phyloP scores from a whole-genome alignment of 805 yeast genomes.

The Pichia phayaonensis region DNA sequence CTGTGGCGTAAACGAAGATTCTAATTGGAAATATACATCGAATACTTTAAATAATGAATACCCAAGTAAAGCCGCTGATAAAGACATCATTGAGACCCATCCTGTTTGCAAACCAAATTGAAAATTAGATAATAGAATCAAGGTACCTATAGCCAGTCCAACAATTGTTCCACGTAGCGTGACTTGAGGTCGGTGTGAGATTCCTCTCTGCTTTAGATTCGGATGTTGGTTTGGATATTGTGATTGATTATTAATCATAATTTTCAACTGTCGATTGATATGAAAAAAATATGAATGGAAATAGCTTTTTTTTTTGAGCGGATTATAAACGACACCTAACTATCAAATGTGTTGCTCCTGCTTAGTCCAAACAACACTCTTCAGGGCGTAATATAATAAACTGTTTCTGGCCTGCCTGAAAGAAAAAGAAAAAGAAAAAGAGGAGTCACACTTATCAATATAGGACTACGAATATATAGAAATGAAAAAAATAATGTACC shows the following conservation, averaged over 20 bases:
- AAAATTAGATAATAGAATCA: constrained; percentile 82
- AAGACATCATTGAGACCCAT: constrained; percentile 98
- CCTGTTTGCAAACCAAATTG: constrained; percentile 97
- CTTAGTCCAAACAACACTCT: background rate
- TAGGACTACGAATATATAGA: background rate
- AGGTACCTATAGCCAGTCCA: constrained; percentile 79
- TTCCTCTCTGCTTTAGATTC: background rate
- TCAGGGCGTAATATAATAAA: background rate
- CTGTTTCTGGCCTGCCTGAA: too few species aligned
- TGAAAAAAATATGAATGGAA: background rate
- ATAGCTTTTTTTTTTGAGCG: too few species aligned
- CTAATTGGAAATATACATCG: constrained; percentile 20
- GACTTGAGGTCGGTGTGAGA: constrained; percentile 44
- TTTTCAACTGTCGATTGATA: background rate
- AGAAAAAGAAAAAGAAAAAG: too few species aligned
- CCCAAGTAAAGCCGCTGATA: constrained; percentile 87
- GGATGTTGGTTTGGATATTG: background rate
- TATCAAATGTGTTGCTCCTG: background rate
- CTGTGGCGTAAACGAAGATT: constrained; percentile 65
- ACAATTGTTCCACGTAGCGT: constrained; percentile 67
- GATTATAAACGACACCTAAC: too few species aligned
- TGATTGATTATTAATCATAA: background rate
- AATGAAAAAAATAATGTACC: background rate
- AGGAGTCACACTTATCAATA: too few species aligned
- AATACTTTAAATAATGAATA: constrained; percentile 70